phyloP scores from a whole-genome alignment of 176 grass and related monocot species.

The Sorghum bicolor region Sorghum_bicolor_NCBIv3 NC_012874.2:3826001-3826500 shows the following conservation, averaged over 20 bases:
- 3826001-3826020: constrained; percentile 13
- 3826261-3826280: constrained; percentile 22
- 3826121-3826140: not conserved
- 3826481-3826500: constrained; percentile 30
- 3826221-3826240: not conserved
- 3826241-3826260: constrained; percentile 31
- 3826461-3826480: constrained; percentile 20
- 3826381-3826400: constrained; percentile 49
- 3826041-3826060: not conserved
- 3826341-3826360: constrained; percentile 37
- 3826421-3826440: constrained; percentile 53
- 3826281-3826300: constrained; percentile 16
- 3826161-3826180: constrained; percentile 6
- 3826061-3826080: not conserved
- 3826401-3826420: constrained; percentile 33
- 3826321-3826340: constrained; percentile 30
- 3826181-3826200: not conserved
- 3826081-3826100: not conserved
- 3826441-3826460: constrained; percentile 34
- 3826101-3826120: not conserved
- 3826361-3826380: constrained; percentile 41
- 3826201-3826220: constrained; percentile 23
- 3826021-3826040: not conserved
- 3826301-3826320: constrained; percentile 31
- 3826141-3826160: constrained; percentile 5